Percentiles rank a stretch among this genome's conserved stretches.
These are phyloP conservation scores for Cucurbitaria berberidis DNA, from an alignment of 2,329 filamentous ascomycete genomes.

Conservation along the genomic window DNA sequence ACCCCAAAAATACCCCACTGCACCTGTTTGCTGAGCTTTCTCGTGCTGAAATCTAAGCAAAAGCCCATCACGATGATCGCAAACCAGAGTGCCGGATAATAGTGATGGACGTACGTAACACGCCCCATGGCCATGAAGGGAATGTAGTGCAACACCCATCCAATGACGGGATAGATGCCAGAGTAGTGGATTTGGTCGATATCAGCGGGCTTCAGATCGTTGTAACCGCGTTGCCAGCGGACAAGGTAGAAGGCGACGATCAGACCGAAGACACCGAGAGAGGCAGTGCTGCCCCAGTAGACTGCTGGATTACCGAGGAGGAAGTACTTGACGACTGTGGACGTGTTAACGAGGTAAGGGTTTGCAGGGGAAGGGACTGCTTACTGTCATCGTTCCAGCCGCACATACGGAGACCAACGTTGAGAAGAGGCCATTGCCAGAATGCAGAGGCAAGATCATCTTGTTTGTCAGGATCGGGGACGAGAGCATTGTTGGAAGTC, in stretches of 20 bases:
- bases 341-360: constrained; percentile 17
- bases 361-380: constrained; percentile 5
- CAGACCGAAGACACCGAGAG: constrained; percentile 73
- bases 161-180: constrained; percentile 86
- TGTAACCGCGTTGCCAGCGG: constrained; percentile 94
- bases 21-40: constrained; percentile 67
- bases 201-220: constrained; percentile 77
- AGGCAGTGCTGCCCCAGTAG: constrained; percentile 91
- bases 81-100: constrained; percentile 98
- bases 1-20: constrained; percentile 74
- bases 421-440: constrained; percentile 97
- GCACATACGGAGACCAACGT: constrained; percentile 98
- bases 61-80: constrained; percentile 91
- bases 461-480: constrained; percentile 98
- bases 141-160: constrained; percentile 95
- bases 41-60: constrained; percentile 81
- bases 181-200: constrained; percentile 96
- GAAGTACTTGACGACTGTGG: constrained; percentile 86
- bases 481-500: constrained; percentile 98
- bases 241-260: constrained; percentile 84
- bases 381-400: constrained; percentile 87
- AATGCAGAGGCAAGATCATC: constrained; percentile 95
- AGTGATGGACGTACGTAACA: constrained; percentile 99
- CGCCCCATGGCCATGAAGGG: constrained; percentile 97
- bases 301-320: constrained; percentile 94